Conservation (phyloP, 2,329 filamentous ascomycete genomes). For the Ustulina deusta region DNA sequence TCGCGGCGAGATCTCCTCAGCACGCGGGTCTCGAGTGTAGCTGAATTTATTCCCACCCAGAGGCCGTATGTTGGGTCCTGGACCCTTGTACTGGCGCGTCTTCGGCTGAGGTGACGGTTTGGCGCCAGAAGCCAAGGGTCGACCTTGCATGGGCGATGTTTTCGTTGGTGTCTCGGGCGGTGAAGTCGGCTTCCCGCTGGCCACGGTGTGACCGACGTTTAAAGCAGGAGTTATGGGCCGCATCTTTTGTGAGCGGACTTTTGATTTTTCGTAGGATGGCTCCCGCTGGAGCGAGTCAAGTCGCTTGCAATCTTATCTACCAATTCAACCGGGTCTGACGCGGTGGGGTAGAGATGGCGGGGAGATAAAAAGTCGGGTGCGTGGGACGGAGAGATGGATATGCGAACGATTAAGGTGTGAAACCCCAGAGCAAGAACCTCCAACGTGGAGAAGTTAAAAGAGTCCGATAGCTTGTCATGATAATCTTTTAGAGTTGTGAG, state of each 20-base stretch:
- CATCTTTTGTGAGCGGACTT: conserved; percentile 43
- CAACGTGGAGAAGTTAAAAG: conserved; percentile 58
- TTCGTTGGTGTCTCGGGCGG: conserved; percentile 57
- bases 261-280: conserved; percentile 42
- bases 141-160: conserved; percentile 49
- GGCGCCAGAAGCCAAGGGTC: conserved; percentile 43
- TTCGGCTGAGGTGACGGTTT: conserved; percentile 40
- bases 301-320: conserved; percentile 48
- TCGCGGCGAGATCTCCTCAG: conserved; percentile 51
- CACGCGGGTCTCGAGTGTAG: conserved; percentile 45
- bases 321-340: conserved; percentile 45
- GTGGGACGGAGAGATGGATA: conserved; percentile 38
- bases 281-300: conserved; percentile 46
- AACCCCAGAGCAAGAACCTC: conserved; percentile 59
- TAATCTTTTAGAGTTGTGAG: conserved; percentile 52
- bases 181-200: conserved; percentile 53
- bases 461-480: conserved; percentile 61
- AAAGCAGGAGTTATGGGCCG: conserved; percentile 50
- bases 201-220: conserved; percentile 43
- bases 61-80: conserved; percentile 52
- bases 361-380: conserved; percentile 43
- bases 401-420: conserved; percentile 55
- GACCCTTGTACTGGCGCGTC: conserved; percentile 43
- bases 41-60: conserved; percentile 50
- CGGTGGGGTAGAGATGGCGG: conserved; percentile 52